Base-by-base conservation (phyloP, 495 filamentous ascomycete genomes). In the Aspergillus egyptiacus region DNA sequence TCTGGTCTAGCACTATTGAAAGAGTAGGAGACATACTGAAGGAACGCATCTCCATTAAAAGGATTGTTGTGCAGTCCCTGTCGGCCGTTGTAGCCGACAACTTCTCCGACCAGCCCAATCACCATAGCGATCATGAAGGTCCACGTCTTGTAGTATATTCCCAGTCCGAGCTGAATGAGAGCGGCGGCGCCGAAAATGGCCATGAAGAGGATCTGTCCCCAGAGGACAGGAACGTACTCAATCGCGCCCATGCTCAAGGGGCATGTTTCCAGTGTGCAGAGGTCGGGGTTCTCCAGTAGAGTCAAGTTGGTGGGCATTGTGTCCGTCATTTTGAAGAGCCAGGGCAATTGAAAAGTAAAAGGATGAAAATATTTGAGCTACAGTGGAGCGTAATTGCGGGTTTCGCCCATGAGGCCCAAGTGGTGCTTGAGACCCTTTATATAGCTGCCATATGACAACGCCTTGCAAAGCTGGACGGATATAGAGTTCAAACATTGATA, bases 241-340 rank as follows among this genome's bases (percentile, higher is more conserved):
- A 71, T 30, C 2, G 53, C 46, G 3, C 60, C 63, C 19, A 62
- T 42, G n/a, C 46, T 51, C n/a, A 71, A 13, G 17, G 65, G 62
- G 49, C 73, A 76, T 15, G 58, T 68, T 14, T 58, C 39, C 18
- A 70, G n/a, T 10, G 67, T 72, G 48, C 69, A 71, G 39, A 55
- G 57, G 24, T 50, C 36, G 0, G 38, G 39, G 39, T 51, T 35
- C 10, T 35, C 39, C 5, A 51, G 23, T 0, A 51, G 48, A 19
- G 48, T 51, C 18, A 13, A n/a, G 32, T 51, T 51, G 31, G 48
- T 37, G 9, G 33, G 18, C 9, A 36, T 14, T 17, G 20, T 34
- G 2, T 27, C 28, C 38, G 17, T 44, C 39, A 51, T 50, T 2
- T 14, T 51, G 48, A 32, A 13, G 14, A 17, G n/a, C n/a, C 20